Percentiles rank a stretch among this genome's conserved stretches.
These are phyloP conservation scores for Scleromitrula shiraiana DNA, from an alignment of 2,329 filamentous ascomycete species.

Conservation along the genomic window DNA sequence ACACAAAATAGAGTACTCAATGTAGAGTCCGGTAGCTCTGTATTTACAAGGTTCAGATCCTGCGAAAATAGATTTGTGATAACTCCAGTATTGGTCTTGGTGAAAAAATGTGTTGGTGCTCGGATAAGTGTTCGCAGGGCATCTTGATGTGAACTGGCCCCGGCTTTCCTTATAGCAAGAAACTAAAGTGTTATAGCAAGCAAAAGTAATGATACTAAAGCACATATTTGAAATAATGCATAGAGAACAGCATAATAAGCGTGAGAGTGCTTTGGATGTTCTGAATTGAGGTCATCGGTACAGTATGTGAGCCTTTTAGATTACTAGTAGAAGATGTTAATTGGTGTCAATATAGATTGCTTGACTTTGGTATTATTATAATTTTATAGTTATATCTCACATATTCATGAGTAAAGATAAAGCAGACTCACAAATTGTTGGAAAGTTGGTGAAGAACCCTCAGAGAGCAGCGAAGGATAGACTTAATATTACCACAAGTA, in stretches of 20 bases:
- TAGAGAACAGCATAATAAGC: constrained; percentile 26
- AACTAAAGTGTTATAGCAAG: constrained; percentile 17
- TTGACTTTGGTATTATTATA: background rate
- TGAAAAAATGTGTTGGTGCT: constrained; percentile 16
- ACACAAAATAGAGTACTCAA: constrained; percentile 9
- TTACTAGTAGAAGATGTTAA: constrained; percentile 8
- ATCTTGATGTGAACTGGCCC: constrained; percentile 21
- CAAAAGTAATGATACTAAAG: constrained; percentile 18
- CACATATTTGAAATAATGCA: constrained; percentile 23
- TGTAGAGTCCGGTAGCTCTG: constrained; percentile 17
- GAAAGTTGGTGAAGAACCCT: constrained; percentile 24
- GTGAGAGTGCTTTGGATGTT: constrained; percentile 16
- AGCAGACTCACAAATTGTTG: constrained; percentile 21
- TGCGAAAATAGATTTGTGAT: constrained; percentile 22
- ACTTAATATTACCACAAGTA: constrained; percentile 5
- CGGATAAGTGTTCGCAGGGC: constrained; percentile 16
- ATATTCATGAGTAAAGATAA: too few species aligned
- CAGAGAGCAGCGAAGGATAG: constrained; percentile 17
- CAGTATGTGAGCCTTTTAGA: constrained; percentile 21
- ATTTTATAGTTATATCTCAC: too few species aligned
- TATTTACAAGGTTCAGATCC: constrained; percentile 24
- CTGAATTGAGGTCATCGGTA: constrained; percentile 17
- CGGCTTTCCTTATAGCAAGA: constrained; percentile 19
- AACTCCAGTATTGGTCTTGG: constrained; percentile 14
- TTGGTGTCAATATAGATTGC: background rate